Conservation (phyloP, 345 rosid genomes). For the Stellera chamaejasme region DNA sequence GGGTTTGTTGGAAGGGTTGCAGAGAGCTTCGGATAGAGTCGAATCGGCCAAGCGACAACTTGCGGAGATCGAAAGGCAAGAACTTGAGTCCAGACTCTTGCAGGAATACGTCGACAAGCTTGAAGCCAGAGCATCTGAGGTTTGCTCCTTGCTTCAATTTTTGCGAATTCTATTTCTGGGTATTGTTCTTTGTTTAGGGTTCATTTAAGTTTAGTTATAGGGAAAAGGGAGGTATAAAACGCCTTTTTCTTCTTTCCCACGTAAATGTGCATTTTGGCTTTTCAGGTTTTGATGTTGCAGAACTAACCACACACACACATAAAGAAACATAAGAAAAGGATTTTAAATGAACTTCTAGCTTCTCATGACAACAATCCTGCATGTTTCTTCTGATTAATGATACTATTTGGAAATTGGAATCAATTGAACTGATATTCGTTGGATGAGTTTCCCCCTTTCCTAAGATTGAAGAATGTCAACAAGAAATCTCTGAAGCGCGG, state of each 20-base stretch:
- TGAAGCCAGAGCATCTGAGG: slow-evolving; percentile 25
- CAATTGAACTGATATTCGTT: too few relatives aligned
- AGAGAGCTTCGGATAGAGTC: slow-evolving; percentile 64
- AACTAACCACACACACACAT: too few relatives aligned
- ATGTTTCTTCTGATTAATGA: too few relatives aligned
- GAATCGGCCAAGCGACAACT: slow-evolving; percentile 65
- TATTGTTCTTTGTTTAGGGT: neutral
- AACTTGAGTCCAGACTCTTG: slow-evolving; percentile 43
- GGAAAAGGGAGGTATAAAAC: neutral
- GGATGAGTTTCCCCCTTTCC: neutral
- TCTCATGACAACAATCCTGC: too few relatives aligned
- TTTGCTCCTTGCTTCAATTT: slow-evolving; percentile 12
- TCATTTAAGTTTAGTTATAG: neutral
- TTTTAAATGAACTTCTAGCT: too few relatives aligned
- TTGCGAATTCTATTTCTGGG: neutral
- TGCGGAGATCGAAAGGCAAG: slow-evolving; percentile 68
- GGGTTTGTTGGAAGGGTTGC: slow-evolving; percentile 64
- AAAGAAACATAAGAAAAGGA: too few relatives aligned
- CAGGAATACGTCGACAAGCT: slow-evolving; percentile 29
- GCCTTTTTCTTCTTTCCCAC: neutral
- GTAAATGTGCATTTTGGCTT: slow-evolving; percentile 1
- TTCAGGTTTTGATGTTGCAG: too few relatives aligned
- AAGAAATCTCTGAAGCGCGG: slow-evolving; percentile 63
- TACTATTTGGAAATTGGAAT: too few relatives aligned
- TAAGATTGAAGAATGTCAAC: slow-evolving; percentile 77